Conservation (phyloP, 2,329 filamentous ascomycete genomes). For the Aspergillus awamori region DNA sequence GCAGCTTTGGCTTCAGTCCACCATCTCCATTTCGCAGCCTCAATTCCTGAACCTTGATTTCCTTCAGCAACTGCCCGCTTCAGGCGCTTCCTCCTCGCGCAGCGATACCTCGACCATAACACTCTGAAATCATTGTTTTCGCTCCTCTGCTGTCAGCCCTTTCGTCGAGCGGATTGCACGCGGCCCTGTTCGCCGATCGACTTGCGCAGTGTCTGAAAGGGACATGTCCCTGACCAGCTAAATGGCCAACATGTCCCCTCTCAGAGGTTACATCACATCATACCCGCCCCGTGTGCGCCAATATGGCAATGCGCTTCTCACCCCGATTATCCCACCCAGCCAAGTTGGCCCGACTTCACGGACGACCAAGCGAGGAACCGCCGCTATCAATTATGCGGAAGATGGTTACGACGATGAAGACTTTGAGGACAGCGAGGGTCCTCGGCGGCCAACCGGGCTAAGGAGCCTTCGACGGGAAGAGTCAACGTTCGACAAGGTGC, state of each 20-base stretch:
- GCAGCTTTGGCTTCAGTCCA: slow-evolving; percentile 18
- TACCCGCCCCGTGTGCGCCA: slow-evolving; percentile 88
- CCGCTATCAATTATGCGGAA: slow-evolving; percentile 96
- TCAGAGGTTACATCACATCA: slow-evolving; percentile 86
- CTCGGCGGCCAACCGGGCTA: slow-evolving; percentile 72
- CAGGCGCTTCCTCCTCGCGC: not conserved
- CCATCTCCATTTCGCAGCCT: slow-evolving; percentile 7
- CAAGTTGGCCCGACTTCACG: slow-evolving; percentile 69
- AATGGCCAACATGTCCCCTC: slow-evolving; percentile 56
- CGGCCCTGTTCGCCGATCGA: slow-evolving; percentile 21
- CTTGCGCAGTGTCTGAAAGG: slow-evolving; percentile 27
- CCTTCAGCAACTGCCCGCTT: not conserved
- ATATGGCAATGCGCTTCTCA: slow-evolving; percentile 89
- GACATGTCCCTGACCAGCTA: slow-evolving; percentile 40
- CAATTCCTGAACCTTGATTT: not conserved
- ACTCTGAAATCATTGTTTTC: slow-evolving; percentile 4
- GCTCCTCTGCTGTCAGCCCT: slow-evolving; percentile 17
- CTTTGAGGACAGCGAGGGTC: slow-evolving; percentile 67
- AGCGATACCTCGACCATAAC: not conserved
- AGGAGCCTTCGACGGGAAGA: slow-evolving; percentile 82
- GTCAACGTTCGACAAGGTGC: slow-evolving; percentile 62
- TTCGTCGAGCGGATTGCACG: slow-evolving; percentile 19
- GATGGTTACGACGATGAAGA: slow-evolving; percentile 84
- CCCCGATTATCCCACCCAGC: slow-evolving; percentile 75
- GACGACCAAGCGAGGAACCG: slow-evolving; percentile 96